Evolutionary conservation across 495 filamentous ascomycete species (phyloP), one percentile per base, ranked within the genome.

Genomic region (Penicillium paradoxum): DNA sequence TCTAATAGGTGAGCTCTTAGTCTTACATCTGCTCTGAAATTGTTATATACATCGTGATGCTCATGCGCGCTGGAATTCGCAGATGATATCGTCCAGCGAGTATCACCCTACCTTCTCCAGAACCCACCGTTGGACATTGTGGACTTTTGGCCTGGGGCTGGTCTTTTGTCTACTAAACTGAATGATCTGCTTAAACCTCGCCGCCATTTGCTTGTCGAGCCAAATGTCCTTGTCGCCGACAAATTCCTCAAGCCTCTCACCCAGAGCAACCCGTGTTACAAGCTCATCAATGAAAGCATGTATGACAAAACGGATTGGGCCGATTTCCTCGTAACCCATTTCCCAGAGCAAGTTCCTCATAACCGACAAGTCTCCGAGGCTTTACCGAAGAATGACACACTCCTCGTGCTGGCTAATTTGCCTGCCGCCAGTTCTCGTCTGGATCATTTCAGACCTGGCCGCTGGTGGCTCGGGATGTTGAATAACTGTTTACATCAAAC

Each of bases 131-230:
- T 90, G 59, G 89, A 91, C 55, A 78, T 97, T 46, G 73, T 97
- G 56, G 92, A 97, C 61, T 71, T 96, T 34, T 87, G 88, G 71
- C 92, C 92, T 1, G 89, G 88, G 21, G 58, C 64, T 18, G 89
- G 89, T 13, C 29, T 92, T 7, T 88, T 82, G 75, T 96, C 91
- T 8, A 71, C 74, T 5, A 88, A 85, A 58, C 60, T 97, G 5
- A 83, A 95, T 60, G 78, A 90, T 1, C 71, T 75, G 33, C 71
- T 97, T 29, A 68, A 86, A 57, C 92, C 92, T 15, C 81, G 86
- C 41, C 82, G 78, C 0, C 92, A 97, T 74, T 68, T 96, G 27
- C 71, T 97, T 44, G 65, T 96, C 52, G 90, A 95, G 55, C 83
- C 83, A 1, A 74, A 83, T 40, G 52, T 70, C 1, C 50, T 67